Base-by-base conservation (phyloP, 2,329 filamentous ascomycete species). In the Diaporthe capsici region DNA sequence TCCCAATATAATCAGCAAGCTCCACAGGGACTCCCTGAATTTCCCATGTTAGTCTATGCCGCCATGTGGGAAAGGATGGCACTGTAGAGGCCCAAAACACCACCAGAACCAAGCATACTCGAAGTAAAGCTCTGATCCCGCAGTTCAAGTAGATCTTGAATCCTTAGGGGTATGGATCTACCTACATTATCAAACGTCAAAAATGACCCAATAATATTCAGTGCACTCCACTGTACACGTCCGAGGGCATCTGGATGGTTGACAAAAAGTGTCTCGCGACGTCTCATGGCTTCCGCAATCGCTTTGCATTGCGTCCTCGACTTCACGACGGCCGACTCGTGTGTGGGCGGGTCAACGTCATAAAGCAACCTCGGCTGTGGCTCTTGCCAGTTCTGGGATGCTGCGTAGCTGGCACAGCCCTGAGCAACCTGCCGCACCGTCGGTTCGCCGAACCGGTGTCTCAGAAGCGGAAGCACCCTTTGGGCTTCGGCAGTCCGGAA, bases 101-200 rank as follows among this genome's bases (percentile, higher is more conserved):
- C 22, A 28, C 9, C 7, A 25, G 8, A 15, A 22, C 63, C 31
- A 25, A 20, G 20, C 28, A 65, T 20, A 22, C 17, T 31, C 9
- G 22, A 8, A 13, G 39, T 20, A 20, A 65, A 22, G 8, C 25
- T 8, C 39, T 4, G 20, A 1, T 5, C 4, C 3, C 17, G 25
- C 61, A n/a, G 4, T 22, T 4, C 42, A 3, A 31, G 20, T 49
- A 17, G 42, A 4, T 6, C 6, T 15, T 51, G 44, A 13, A 7
- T 7, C 31, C 47, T 17, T 17, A 9, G 25, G 12, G 6, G 15
- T 1, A n/a, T 28, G n/a, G 15, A 31, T 55, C 6, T 37, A 70
- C 65, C 10, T 70, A 70, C 65, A 31, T 20, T 55, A 22, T 70
- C 65, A 42, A 55, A 70, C 7, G 34, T 55, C 34, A 70, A 51